These are phyloP conservation scores for Magnolia changhungtana DNA, from an alignment of 164 flowering plant genomes.

Conservation along the genomic window DNA sequence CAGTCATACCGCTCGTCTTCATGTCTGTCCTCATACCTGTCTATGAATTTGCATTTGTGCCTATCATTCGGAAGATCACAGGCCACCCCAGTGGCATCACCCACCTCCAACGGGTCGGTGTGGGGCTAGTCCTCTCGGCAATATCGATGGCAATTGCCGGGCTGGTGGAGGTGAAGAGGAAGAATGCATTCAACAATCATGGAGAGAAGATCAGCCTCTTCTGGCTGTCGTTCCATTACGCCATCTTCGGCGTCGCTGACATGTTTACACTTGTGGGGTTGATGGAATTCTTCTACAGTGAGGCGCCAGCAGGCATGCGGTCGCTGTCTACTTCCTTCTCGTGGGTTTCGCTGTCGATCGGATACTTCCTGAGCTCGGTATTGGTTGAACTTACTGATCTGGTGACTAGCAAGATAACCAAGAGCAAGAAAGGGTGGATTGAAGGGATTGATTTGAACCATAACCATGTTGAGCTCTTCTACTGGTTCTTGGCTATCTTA, in stretches of 20 bases:
- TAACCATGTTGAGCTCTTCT: constrained; percentile 50
- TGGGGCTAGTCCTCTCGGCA: constrained; percentile 54
- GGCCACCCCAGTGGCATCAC: constrained; percentile 54
- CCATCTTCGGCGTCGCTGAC: constrained; percentile 61
- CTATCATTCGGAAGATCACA: constrained; percentile 52
- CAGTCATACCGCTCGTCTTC: constrained; percentile 56
- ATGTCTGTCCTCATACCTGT: constrained; percentile 53
- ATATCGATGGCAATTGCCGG: constrained; percentile 61
- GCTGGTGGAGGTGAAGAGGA: constrained; percentile 51
- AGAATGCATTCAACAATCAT: constrained; percentile 24
- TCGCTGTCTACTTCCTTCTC: constrained; percentile 66
- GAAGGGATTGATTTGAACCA: constrained; percentile 41
- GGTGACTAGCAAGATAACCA: constrained; percentile 35
- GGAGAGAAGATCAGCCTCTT: constrained; percentile 40
- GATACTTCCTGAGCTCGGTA: constrained; percentile 57
- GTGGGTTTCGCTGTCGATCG: constrained; percentile 49
- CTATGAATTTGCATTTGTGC: constrained; percentile 54
- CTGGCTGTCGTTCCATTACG: constrained; percentile 65
- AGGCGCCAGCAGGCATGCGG: constrained; percentile 60
- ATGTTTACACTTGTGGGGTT: constrained; percentile 71
- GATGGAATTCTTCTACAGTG: constrained; percentile 63
- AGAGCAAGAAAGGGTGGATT: constrained; percentile 52
- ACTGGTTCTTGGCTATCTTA: constrained; percentile 63
- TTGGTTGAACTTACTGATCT: constrained; percentile 49
- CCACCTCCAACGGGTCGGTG: constrained; percentile 65